phyloP scores from a whole-genome alignment of 768 basidiomycete genomes.

The Lentinus brumalis region DNA sequence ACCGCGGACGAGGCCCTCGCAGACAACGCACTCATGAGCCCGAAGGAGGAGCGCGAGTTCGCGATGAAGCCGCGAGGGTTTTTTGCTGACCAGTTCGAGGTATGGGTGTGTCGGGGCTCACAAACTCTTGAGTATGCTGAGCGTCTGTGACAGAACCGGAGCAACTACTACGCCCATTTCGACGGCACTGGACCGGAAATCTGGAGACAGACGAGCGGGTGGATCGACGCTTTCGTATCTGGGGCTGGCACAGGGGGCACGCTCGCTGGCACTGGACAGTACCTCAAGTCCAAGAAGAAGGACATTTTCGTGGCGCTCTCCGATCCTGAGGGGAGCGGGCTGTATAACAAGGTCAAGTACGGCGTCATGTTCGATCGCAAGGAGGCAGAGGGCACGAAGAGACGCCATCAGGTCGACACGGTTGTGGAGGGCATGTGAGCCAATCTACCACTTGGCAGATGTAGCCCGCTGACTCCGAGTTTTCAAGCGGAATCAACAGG shows the following conservation, averaged over 20 bases:
- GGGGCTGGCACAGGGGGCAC: slow-evolving; percentile 98
- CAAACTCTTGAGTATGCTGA: not conserved
- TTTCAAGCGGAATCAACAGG: slow-evolving; percentile 83
- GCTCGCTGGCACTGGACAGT: slow-evolving; percentile 81
- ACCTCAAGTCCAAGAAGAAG: slow-evolving; percentile 73
- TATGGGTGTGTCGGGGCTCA: slow-evolving; percentile 16
- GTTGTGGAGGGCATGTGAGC: slow-evolving; percentile 87
- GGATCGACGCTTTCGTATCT: slow-evolving; percentile 80
- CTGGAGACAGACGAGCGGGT: slow-evolving; percentile 88
- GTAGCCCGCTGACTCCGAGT: not conserved
- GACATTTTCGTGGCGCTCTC: slow-evolving; percentile 72
- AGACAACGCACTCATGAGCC: slow-evolving; percentile 29
- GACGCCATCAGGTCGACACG: slow-evolving; percentile 94
- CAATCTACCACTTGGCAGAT: slow-evolving; percentile 13
- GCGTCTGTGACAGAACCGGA: slow-evolving; percentile 59
- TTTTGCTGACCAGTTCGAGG: slow-evolving; percentile 97
- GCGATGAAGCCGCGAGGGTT: slow-evolving; percentile 69
- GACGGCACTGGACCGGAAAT: slow-evolving; percentile 93
- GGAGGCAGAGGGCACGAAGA: slow-evolving; percentile 91
- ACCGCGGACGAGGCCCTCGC: slow-evolving; percentile 40
- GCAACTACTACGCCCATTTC: slow-evolving; percentile 89
- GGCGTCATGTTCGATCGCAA: slow-evolving; percentile 95
- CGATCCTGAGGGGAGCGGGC: slow-evolving; percentile 92
- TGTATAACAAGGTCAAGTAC: slow-evolving; percentile 94
- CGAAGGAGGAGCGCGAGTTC: slow-evolving; percentile 44